Evolutionary conservation across 805 yeast genomes (phyloP).

Genomic region (Saccharomyces kudriavzevii): DNA sequence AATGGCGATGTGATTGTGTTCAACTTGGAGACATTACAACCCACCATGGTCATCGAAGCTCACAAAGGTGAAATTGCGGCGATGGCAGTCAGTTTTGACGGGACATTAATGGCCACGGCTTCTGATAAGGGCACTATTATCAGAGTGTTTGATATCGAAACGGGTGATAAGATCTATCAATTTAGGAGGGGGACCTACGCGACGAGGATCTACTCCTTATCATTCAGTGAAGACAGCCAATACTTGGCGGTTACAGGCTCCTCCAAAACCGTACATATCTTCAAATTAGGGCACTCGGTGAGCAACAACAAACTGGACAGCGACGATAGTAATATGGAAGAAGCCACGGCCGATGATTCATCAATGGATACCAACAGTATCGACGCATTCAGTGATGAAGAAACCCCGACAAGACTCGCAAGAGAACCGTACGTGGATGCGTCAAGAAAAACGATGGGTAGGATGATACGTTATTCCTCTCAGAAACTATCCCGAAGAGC

Average conservation of each 20-base stretch:
- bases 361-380: background rate
- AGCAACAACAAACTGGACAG: conserved; percentile 11
- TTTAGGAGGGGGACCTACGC: conserved; percentile 76
- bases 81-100: conserved; percentile 55
- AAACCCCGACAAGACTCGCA: conserved; percentile 4
- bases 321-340: conserved; percentile 35
- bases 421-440: conserved; percentile 64
- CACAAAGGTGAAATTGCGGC: conserved; percentile 65
- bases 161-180: conserved; percentile 57
- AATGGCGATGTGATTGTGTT: conserved; percentile 66
- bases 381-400: conserved; percentile 1
- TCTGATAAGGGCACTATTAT: conserved; percentile 73
- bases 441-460: conserved; percentile 61
- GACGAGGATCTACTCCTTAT: conserved; percentile 66
- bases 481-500: conserved; percentile 71
- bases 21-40: conserved; percentile 53
- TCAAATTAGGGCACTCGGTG: conserved; percentile 43
- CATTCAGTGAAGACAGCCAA: conserved; percentile 62
- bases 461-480: conserved; percentile 69
- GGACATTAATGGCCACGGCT: conserved; percentile 61
- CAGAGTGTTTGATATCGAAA: conserved; percentile 55
- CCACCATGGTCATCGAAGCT: conserved; percentile 62
- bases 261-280: conserved; percentile 88
- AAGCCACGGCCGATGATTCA: conserved; percentile 17
- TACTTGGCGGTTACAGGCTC: conserved; percentile 78